Conservation (phyloP, 2,329 filamentous ascomycete species). For the Botrytis byssoidea region DNA sequence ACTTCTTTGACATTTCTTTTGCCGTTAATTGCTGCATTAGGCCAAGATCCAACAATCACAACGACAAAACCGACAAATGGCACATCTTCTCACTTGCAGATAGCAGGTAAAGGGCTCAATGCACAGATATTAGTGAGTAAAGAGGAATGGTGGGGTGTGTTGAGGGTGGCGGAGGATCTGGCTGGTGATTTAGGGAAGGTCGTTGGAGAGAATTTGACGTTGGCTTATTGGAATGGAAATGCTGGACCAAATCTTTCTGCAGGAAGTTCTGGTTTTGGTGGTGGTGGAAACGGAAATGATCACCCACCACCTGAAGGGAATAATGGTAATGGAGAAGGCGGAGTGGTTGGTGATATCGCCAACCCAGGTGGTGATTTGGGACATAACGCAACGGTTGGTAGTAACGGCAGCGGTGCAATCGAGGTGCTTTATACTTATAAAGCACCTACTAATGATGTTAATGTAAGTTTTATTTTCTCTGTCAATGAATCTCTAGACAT, state of each 20-base stretch:
- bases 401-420: slow-evolving; percentile 19
- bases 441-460: slow-evolving; percentile 32
- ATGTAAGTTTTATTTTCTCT: slow-evolving; percentile 27
- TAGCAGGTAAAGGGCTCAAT: slow-evolving; percentile 38
- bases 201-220: slow-evolving; percentile 62
- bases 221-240: slow-evolving; percentile 31
- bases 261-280: background rate
- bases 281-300: background rate
- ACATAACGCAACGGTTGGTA: slow-evolving; percentile 25
- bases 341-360: slow-evolving; percentile 9
- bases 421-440: slow-evolving; percentile 35
- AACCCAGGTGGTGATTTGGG: slow-evolving; percentile 13
- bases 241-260: slow-evolving; percentile 14
- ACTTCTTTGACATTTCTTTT: background rate
- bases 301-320: background rate
- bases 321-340: slow-evolving; percentile 16
- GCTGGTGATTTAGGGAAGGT: slow-evolving; percentile 64
- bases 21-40: slow-evolving; percentile 8
- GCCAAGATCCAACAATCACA: slow-evolving; percentile 19
- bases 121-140: slow-evolving; percentile 55
- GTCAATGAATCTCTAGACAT: background rate
- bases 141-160: slow-evolving; percentile 65
- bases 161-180: slow-evolving; percentile 66
- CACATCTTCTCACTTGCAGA: slow-evolving; percentile 25
- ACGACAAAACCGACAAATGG: slow-evolving; percentile 39